These are phyloP conservation scores for Eudorina sp. DNA, from an alignment of 139 green algal genomes.

Conservation along the genomic window DNA sequence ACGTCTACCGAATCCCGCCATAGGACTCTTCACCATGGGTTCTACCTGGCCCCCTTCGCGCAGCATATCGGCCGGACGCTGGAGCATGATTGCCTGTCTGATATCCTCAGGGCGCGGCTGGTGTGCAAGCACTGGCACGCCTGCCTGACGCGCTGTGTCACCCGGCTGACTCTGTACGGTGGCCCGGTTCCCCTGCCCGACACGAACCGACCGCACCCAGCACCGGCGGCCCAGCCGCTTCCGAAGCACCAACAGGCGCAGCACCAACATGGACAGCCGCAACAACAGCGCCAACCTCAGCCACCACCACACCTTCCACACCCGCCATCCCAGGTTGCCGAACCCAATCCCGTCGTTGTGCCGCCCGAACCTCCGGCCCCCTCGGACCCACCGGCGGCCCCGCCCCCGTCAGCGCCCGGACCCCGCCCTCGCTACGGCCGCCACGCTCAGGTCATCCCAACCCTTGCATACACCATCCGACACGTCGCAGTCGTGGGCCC, in stretches of 20 bases:
- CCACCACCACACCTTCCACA: neutral
- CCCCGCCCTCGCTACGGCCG: neutral
- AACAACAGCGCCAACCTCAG: neutral
- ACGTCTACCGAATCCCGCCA: too few species aligned
- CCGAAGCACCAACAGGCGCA: neutral
- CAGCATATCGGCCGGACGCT: neutral
- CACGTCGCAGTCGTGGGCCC: neutral
- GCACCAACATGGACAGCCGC: neutral
- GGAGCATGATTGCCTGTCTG: neutral
- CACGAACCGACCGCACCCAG: neutral
- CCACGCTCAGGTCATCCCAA: neutral
- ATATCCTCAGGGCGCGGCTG: constrained; percentile 10
- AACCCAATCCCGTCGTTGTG: neutral
- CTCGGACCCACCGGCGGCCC: neutral
- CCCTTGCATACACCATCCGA: neutral
- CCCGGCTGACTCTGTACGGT: neutral
- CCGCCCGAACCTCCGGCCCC: neutral
- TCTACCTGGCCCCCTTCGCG: neutral
- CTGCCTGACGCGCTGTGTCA: constrained; percentile 1
- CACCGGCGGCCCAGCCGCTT: neutral
- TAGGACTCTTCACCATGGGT: too few species aligned
- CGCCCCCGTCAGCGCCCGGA: neutral
- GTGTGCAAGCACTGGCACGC: constrained; percentile 38
- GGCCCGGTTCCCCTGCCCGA: neutral
- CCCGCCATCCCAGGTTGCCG: neutral